Evolutionary conservation across 1,284 basidiomycete genomes (phyloP), one percentile per base, ranked within the genome.

Genomic region (Filobasidium uniguttulatum): DNA sequence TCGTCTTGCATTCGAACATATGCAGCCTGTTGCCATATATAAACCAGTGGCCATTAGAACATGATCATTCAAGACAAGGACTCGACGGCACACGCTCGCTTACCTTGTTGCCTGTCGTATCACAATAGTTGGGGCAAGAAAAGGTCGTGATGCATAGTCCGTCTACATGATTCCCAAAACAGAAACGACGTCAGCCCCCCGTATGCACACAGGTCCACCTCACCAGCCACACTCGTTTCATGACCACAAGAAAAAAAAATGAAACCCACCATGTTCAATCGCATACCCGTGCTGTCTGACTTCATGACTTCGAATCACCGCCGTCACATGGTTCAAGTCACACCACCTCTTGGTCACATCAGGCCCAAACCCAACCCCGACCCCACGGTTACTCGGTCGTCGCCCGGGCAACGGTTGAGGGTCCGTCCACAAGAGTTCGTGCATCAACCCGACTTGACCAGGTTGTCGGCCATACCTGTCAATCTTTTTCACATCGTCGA

Each of bases 351-450:
- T 76, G 2, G 86, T 91, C 19, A 91, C 82, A 65, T 96, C 91
- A 1, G 93, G 93, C 15, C 93, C 93, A 67, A 98, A 98, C 8
- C 85, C 81, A 56, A 94, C 82, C 17, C 94, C 93, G 46, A 97
- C 90, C 55, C 93, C 93, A 46, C 94, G 80, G 75, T 98, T 98
- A 62, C 86, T 91, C 4, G 93, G 93, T 0, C 91, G 91, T 34
- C 94, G 81, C n/a, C 94, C 94, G 12, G 80, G 80, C 40, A 75
- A 67, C 36, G 83, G 81, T 69, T 97, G 93, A 22, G 94, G 93
- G 71, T 98, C 94, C 7, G 89, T 94, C 90, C 90, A 94, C 20
- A 94, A 75, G 25, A 82, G 65, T 77, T 75, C 75, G 63, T 88
- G 90, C 86, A 98, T 97, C 48, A 98, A 71, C 1, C 94, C 94